These are phyloP conservation scores for Stellera chamaejasme DNA, from an alignment of 345 rosid species.

Conservation along the genomic window DNA sequence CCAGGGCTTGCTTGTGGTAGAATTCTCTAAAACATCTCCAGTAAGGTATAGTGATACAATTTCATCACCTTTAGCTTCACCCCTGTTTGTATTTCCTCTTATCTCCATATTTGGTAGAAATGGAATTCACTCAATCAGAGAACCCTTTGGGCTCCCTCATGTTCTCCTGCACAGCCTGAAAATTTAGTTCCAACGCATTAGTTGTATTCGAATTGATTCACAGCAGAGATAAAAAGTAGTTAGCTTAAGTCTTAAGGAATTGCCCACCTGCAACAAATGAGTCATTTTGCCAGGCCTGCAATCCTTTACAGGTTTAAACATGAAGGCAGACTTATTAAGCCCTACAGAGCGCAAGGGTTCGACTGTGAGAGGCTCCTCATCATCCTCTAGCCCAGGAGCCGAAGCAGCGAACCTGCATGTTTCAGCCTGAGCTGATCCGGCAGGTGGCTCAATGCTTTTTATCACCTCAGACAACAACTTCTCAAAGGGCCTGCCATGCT, in stretches of 20 bases:
- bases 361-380: slow-evolving; percentile 50
- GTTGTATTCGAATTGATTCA: not conserved
- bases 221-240: too few relatives aligned
- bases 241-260: too few relatives aligned
- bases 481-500: slow-evolving; percentile 44
- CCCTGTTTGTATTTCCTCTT: too few relatives aligned
- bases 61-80: too few relatives aligned
- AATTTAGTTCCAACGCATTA: slow-evolving; percentile 3
- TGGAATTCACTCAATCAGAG: too few relatives aligned
- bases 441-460: slow-evolving; percentile 33
- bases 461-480: slow-evolving; percentile 51
- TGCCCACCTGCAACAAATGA: slow-evolving; percentile 72
- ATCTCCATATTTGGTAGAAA: too few relatives aligned
- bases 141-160: slow-evolving; percentile 35
- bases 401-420: slow-evolving; percentile 10
- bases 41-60: too few relatives aligned
- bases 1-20: too few relatives aligned
- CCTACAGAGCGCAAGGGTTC: slow-evolving; percentile 59
- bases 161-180: slow-evolving; percentile 87
- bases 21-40: too few relatives aligned
- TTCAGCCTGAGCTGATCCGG: slow-evolving; percentile 26
- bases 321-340: slow-evolving; percentile 35
- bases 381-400: slow-evolving; percentile 21
- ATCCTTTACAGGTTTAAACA: slow-evolving; percentile 41
- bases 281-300: slow-evolving; percentile 74